Evolutionary conservation across 176 grass and related monocot species (phyloP).

Genomic region (Carex parvula): DNA sequence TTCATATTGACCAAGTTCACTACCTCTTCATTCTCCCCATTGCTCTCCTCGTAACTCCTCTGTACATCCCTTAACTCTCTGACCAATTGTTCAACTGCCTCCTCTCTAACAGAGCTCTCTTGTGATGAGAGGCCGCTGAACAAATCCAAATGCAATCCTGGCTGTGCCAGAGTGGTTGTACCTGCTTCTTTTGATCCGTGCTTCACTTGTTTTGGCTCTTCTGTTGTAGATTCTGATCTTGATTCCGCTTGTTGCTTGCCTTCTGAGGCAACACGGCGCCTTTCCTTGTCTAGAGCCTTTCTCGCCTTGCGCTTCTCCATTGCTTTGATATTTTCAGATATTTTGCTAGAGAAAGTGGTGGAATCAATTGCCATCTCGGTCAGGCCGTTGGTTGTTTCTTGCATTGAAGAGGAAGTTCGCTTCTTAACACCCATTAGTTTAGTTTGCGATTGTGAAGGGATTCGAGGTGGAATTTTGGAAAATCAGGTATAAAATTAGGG

Average conservation of each 20-base stretch:
- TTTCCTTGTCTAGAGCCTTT: constrained; percentile 70
- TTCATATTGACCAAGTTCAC: constrained; percentile 40
- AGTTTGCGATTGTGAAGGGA: neutral
- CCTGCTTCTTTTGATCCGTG: neutral
- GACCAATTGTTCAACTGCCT: constrained; percentile 47
- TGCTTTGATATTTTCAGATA: constrained; percentile 36
- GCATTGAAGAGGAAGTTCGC: constrained; percentile 27
- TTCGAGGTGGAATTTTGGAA: constrained; percentile 27
- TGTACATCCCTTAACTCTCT: constrained; percentile 61
- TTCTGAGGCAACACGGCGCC: constrained; percentile 39
- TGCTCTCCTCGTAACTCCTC: constrained; percentile 42
- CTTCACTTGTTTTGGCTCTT: neutral
- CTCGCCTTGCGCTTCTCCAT: constrained; percentile 84
- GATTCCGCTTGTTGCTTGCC: constrained; percentile 15
- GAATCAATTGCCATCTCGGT: constrained; percentile 2
- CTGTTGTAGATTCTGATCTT: neutral
- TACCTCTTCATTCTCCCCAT: constrained; percentile 26
- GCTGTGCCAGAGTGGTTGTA: constrained; percentile 12
- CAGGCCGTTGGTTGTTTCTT: constrained; percentile 1
- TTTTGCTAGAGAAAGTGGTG: neutral
- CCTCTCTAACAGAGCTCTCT: constrained; percentile 53
- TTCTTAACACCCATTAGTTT: constrained; percentile 58
- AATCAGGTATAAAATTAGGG: constrained; percentile 46
- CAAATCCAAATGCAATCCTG: constrained; percentile 63
- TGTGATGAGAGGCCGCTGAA: constrained; percentile 67